Evolutionary conservation across 106 monocot genomes (phyloP).

Genomic region (Platanthera zijinensis): DNA sequence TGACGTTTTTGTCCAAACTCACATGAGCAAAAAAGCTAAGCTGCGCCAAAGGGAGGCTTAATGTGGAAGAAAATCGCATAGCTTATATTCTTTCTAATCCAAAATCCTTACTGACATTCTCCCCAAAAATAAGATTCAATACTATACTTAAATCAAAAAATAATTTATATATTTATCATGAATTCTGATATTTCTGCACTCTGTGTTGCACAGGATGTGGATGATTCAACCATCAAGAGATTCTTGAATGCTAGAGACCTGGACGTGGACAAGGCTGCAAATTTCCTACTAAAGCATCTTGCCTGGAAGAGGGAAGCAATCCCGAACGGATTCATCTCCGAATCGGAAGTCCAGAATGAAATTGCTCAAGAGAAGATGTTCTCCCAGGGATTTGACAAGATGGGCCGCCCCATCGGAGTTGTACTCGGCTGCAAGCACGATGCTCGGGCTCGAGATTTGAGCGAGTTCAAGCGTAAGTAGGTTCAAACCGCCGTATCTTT

Average conservation of each 20-base stretch:
- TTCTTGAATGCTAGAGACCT: constrained; percentile 66
- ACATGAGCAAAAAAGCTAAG: too few species aligned
- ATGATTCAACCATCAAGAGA: constrained; percentile 49
- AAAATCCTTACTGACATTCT: not conserved
- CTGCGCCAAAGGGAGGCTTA: too few species aligned
- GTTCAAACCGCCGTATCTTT: not conserved
- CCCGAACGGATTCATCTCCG: constrained; percentile 67
- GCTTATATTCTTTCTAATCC: too few species aligned
- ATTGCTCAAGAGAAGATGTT: constrained; percentile 54
- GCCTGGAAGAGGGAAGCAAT: constrained; percentile 48
- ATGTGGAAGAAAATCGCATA: too few species aligned
- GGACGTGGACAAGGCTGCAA: constrained; percentile 46
- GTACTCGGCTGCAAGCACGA: constrained; percentile 39
- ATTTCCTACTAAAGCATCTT: constrained; percentile 56
- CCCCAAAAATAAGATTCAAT: not conserved
- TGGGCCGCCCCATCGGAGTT: constrained; percentile 40
- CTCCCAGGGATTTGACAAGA: constrained; percentile 59
- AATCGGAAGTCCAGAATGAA: constrained; percentile 45
- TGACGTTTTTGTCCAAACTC: too few species aligned
- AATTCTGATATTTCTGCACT: not conserved
- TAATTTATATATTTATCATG: not conserved
- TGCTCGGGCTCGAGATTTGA: constrained; percentile 35
- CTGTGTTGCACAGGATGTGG: constrained; percentile 32
- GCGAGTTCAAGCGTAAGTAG: constrained; percentile 62
- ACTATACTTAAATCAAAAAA: not conserved